Conservation (phyloP, 148 eudicot species). For the Persicaria tinctoria region DNA sequence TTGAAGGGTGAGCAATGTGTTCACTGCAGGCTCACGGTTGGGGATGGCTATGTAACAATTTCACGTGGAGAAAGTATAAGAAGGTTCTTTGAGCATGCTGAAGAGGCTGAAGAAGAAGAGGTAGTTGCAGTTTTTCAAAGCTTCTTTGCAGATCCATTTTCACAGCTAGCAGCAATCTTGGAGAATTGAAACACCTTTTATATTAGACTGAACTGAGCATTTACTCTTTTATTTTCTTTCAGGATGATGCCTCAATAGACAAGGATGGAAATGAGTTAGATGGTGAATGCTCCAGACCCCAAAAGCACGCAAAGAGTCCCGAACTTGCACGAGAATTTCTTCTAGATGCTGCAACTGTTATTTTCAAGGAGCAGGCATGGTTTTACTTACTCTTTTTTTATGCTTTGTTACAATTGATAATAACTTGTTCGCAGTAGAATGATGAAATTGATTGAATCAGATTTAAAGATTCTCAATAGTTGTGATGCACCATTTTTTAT, state of each 20-base stretch:
- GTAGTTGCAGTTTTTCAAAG: conserved; percentile 27
- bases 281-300: conserved; percentile 98
- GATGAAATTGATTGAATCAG: conserved; percentile 6
- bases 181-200: background rate
- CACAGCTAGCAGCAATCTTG: background rate
- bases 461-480: background rate
- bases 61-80: conserved; percentile 73
- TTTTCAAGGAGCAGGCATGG: conserved; percentile 96
- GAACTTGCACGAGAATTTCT: conserved; percentile 97
- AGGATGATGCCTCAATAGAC: conserved; percentile 98
- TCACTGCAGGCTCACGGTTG: conserved; percentile 88
- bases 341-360: conserved; percentile 95
- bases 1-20: conserved; percentile 86
- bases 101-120: conserved; percentile 99
- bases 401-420: background rate
- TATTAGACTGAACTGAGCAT: conserved; percentile 4
- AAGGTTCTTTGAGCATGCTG: conserved; percentile 96
- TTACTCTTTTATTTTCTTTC: conserved; percentile 14
- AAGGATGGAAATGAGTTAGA: conserved; percentile 91
- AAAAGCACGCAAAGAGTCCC: conserved; percentile 98
- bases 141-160: conserved; percentile 11
- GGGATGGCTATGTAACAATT: conserved; percentile 87
- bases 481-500: background rate
- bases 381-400: conserved; percentile 7
- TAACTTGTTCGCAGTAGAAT: background rate